A percentile compares a stretch with the other conserved stretches of the same genome.
phyloP scores from a whole-genome alignment of 2,329 filamentous ascomycete species.

The Aspergillus neotritici region DNA sequence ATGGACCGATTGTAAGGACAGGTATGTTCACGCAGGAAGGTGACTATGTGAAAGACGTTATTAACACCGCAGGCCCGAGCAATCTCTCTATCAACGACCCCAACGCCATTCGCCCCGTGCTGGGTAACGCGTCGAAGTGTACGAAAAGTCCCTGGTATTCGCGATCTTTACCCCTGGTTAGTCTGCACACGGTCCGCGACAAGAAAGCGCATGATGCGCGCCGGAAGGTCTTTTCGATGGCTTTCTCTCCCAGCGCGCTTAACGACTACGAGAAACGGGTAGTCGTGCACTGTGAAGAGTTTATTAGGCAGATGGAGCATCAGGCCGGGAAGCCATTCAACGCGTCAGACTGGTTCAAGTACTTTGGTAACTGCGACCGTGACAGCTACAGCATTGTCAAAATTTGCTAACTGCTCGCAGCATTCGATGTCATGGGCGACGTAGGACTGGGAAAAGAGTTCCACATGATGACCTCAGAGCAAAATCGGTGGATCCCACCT shows the following conservation, averaged over 20 bases:
- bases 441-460: constrained; percentile 1
- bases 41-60: too few relatives aligned
- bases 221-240: neutral
- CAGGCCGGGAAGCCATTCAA: neutral
- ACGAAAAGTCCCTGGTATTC: constrained; percentile 3
- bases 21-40: too few relatives aligned
- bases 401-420: neutral
- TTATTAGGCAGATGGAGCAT: neutral
- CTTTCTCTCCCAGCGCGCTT: too few relatives aligned
- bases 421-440: constrained; percentile 5
- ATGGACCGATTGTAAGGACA: too few relatives aligned
- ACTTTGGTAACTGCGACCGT: neutral
- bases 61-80: neutral
- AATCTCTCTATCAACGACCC: constrained; percentile 1
- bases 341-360: neutral
- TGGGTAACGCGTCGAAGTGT: neutral
- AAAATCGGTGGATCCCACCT: neutral
- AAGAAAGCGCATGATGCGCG: constrained; percentile 3
- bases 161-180: neutral
- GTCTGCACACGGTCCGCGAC: constrained; percentile 1
- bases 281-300: too few relatives aligned
- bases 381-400: too few relatives aligned
- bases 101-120: neutral
- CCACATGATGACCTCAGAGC: constrained; percentile 1
- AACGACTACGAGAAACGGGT: too few relatives aligned